Conservation (phyloP, 306 rosid genomes). For the Rosa multiflora region DNA sequence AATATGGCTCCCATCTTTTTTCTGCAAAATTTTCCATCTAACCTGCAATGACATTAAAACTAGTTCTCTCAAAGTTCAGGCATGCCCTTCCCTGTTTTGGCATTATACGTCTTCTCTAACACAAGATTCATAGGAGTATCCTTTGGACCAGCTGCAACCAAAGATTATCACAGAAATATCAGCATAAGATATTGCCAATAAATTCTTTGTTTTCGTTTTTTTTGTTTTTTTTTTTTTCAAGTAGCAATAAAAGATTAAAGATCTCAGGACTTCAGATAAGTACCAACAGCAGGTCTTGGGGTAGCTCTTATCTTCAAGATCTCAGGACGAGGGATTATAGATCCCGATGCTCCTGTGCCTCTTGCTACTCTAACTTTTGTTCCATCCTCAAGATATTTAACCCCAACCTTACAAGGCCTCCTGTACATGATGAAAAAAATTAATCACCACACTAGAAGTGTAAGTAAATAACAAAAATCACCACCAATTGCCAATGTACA, state of each 20-base stretch:
- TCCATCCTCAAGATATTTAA: constrained; percentile 90
- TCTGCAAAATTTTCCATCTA: constrained; percentile 9
- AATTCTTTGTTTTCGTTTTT: too few species aligned
- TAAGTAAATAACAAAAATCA: constrained; percentile 3
- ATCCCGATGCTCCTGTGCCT: constrained; percentile 82
- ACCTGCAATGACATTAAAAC: background rate
- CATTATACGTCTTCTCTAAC: constrained; percentile 73
- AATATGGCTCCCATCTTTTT: background rate
- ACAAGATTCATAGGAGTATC: constrained; percentile 76
- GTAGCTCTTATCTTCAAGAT: constrained; percentile 81
- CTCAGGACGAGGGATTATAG: constrained; percentile 92
- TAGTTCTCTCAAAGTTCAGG: constrained; percentile 60
- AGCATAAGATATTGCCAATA: background rate
- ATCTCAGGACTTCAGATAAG: constrained; percentile 19
- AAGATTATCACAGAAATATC: constrained; percentile 9
- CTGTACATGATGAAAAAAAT: constrained; percentile 50
- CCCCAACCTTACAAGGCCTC: constrained; percentile 82
- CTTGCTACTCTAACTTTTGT: constrained; percentile 85
- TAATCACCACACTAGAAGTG: background rate
- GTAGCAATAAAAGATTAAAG: background rate
- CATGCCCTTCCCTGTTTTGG: constrained; percentile 86
- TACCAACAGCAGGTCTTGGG: constrained; percentile 82
- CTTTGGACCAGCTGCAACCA: constrained; percentile 78
- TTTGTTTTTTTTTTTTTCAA: constrained; percentile 2
- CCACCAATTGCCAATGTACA: background rate